Conservation (phyloP, 2,329 filamentous ascomycete genomes). For the Tricladium varicosporioides region DNA sequence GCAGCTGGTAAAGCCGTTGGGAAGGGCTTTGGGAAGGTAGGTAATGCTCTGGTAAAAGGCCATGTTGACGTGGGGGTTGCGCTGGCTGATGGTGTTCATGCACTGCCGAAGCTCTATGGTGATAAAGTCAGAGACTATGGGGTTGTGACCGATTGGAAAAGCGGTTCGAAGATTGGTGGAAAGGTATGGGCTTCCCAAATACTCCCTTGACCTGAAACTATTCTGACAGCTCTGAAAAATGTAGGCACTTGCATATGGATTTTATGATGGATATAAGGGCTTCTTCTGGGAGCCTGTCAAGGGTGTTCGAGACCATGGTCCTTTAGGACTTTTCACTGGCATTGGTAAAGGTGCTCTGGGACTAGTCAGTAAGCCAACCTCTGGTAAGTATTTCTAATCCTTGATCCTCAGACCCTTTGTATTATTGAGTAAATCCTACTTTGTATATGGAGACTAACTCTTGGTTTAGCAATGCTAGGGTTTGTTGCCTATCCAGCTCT, state of each 20-base stretch:
- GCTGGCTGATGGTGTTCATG: slow-evolving; percentile 17
- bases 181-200: slow-evolving; percentile 42
- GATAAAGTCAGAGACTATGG: slow-evolving; percentile 75
- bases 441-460: not conserved
- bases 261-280: slow-evolving; percentile 14
- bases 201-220: not conserved
- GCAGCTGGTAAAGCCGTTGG: slow-evolving; percentile 12
- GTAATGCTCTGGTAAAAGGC: slow-evolving; percentile 33
- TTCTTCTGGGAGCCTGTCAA: slow-evolving; percentile 17
- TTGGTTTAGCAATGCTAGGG: slow-evolving; percentile 7
- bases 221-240: too few relatives aligned
- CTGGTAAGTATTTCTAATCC: slow-evolving; percentile 3
- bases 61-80: slow-evolving; percentile 30
- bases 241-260: slow-evolving; percentile 38
- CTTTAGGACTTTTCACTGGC: slow-evolving; percentile 12
- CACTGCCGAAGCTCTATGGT: slow-evolving; percentile 39
- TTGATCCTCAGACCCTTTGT: not conserved
- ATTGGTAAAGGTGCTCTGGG: slow-evolving; percentile 15
- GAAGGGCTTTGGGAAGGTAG: slow-evolving; percentile 37
- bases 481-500: slow-evolving; percentile 12
- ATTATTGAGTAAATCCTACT: too few relatives aligned
- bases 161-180: slow-evolving; percentile 71
- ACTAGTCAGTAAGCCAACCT: slow-evolving; percentile 7
- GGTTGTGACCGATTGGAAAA: slow-evolving; percentile 74
- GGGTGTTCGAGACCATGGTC: slow-evolving; percentile 15